Evolutionary conservation across 768 basidiomycete genomes (phyloP).

Genomic region (Termitomyces sp.): DNA sequence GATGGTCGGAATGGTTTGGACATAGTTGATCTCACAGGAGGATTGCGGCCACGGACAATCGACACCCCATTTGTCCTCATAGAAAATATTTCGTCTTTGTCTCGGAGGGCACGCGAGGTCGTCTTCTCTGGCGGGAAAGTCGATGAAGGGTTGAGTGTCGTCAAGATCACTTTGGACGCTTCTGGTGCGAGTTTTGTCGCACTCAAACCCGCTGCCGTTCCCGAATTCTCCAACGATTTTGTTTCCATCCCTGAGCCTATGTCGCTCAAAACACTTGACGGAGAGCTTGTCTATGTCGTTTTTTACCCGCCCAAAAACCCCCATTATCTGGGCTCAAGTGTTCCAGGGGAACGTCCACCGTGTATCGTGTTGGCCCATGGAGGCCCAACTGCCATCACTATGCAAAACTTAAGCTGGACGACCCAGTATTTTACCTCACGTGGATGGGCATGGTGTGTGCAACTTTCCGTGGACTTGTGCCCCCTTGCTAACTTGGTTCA

Average conservation of each 20-base stretch:
- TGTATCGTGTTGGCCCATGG: constrained; percentile 64
- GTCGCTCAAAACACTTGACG: constrained; percentile 29
- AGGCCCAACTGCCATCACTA: constrained; percentile 52
- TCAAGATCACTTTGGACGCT: constrained; percentile 27
- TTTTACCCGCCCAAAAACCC: constrained; percentile 68
- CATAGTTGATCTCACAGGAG: constrained; percentile 28
- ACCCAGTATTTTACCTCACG: constrained; percentile 64
- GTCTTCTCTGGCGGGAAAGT: constrained; percentile 39
- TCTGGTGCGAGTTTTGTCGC: constrained; percentile 13
- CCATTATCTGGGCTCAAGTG: constrained; percentile 40
- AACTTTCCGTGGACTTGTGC: not conserved
- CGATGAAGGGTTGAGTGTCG: constrained; percentile 29
- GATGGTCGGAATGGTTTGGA: constrained; percentile 36
- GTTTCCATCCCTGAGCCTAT: constrained; percentile 47
- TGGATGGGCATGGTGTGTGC: constrained; percentile 62
- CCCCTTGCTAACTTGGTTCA: constrained; percentile 9
- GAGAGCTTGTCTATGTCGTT: constrained; percentile 48
- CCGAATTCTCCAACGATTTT: constrained; percentile 22
- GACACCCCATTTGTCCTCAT: constrained; percentile 39
- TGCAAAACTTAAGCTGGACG: constrained; percentile 45
- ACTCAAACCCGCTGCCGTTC: constrained; percentile 13
- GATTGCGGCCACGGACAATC: constrained; percentile 24
- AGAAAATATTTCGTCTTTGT: constrained; percentile 27
- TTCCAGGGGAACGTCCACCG: constrained; percentile 56
- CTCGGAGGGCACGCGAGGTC: constrained; percentile 21